These are phyloP conservation scores for Ceratopteris richardii DNA, from an alignment of 75 land plant genomes.

Conservation along the genomic window DNA sequence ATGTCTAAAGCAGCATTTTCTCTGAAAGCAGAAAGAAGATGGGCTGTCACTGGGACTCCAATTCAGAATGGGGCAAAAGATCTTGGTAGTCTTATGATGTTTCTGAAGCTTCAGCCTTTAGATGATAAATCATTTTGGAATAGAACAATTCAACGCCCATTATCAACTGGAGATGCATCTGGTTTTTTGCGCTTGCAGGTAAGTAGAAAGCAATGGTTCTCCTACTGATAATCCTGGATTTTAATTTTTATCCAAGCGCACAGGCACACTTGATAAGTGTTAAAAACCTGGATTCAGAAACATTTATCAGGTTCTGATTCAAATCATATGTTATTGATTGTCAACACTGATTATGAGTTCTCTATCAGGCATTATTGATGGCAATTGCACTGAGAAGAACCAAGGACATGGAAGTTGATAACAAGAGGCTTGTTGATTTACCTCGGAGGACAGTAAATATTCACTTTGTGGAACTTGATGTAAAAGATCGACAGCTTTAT, in stretches of 20 bases:
- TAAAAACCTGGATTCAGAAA: too few species aligned
- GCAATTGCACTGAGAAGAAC: constrained; percentile 79
- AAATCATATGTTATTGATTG: too few species aligned
- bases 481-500: constrained; percentile 74
- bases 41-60: constrained; percentile 95
- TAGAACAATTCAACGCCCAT: constrained; percentile 58
- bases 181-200: constrained; percentile 76
- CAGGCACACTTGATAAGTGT: too few species aligned
- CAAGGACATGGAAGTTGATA: constrained; percentile 44
- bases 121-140: constrained; percentile 72
- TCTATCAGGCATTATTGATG: constrained; percentile 55
- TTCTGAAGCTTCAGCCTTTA: constrained; percentile 75
- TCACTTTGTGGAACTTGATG: constrained; percentile 52
- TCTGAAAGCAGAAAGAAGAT: constrained; percentile 59
- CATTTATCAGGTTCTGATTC: too few species aligned
- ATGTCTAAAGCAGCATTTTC: constrained; percentile 59
- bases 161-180: constrained; percentile 42
- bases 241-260: too few species aligned
- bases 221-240: too few species aligned
- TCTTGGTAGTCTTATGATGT: constrained; percentile 72
- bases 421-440: constrained; percentile 51
- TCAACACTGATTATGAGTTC: too few species aligned
- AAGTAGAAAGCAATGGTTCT: too few species aligned
- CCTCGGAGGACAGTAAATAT: constrained; percentile 62
- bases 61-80: constrained; percentile 78